A percentile compares a stretch with the other conserved stretches of the same genome.
phyloP scores from a whole-genome alignment of 2,329 filamentous ascomycete genomes.

The Ophiocordyceps camponoti-floridani region DNA sequence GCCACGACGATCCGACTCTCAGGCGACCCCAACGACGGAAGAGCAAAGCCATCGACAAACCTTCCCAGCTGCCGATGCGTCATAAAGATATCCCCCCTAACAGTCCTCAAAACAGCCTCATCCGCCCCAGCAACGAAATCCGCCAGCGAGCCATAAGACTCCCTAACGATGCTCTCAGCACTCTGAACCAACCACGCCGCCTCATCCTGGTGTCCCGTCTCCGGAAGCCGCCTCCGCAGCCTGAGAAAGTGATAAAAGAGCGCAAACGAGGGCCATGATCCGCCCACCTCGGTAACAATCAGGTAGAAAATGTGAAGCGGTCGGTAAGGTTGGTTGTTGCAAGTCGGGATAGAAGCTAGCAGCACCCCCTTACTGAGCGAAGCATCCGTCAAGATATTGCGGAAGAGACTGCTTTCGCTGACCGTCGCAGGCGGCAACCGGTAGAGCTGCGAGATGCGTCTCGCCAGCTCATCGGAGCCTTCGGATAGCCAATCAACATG shows the following conservation, averaged over 20 bases:
- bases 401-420: neutral
- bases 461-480: neutral
- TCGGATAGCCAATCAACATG: neutral
- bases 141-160: constrained; percentile 1
- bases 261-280: constrained; percentile 1
- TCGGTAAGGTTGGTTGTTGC: constrained; percentile 1
- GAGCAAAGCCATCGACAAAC: constrained; percentile 1
- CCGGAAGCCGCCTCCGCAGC: neutral
- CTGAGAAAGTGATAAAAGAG: constrained; percentile 1
- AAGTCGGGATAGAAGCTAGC: constrained; percentile 1
- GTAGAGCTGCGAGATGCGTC: neutral
- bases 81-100: neutral
- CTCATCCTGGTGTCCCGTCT: constrained; percentile 1
- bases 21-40: neutral
- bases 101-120: neutral
- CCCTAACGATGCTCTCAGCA: constrained; percentile 1
- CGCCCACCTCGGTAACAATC: constrained; percentile 1
- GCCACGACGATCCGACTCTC: constrained; percentile 1
- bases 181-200: constrained; percentile 1
- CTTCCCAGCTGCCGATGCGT: constrained; percentile 1
- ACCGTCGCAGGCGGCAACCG: neutral
- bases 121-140: neutral
- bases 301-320: constrained; percentile 2
- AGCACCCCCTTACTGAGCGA: neutral
- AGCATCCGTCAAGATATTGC: neutral